Conservation (phyloP, 2,329 filamentous ascomycete genomes). For the Microcyclospora tardicrescens region DNA sequence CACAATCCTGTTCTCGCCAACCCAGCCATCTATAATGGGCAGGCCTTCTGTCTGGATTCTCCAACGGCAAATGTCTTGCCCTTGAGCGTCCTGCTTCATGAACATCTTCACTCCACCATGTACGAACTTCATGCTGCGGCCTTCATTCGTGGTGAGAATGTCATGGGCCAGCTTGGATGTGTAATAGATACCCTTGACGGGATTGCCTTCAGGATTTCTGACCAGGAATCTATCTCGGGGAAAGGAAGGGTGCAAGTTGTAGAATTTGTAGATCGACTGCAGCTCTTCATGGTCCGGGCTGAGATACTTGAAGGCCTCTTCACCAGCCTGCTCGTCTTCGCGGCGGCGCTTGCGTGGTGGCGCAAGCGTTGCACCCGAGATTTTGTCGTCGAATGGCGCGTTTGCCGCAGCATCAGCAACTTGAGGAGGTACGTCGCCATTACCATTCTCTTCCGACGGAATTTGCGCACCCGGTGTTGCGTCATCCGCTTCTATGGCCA, state of each 20-base stretch:
- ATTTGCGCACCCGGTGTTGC: slow-evolving; percentile 5
- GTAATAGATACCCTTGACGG: slow-evolving; percentile 94
- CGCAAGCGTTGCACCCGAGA: slow-evolving; percentile 2
- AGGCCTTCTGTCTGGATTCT: slow-evolving; percentile 91
- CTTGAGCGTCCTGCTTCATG: slow-evolving; percentile 90
- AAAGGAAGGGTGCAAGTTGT: slow-evolving; percentile 71
- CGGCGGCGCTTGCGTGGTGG: slow-evolving; percentile 9
- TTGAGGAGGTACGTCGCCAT: slow-evolving; percentile 6
- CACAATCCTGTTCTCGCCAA: slow-evolving; percentile 65
- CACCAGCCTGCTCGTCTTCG: slow-evolving; percentile 41
- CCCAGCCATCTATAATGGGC: slow-evolving; percentile 79
- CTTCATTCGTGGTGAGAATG: slow-evolving; percentile 77
- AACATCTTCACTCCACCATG: slow-evolving; percentile 98
- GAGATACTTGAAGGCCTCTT: slow-evolving; percentile 94
- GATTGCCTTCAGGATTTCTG: slow-evolving; percentile 76
- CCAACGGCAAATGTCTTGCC: slow-evolving; percentile 78
- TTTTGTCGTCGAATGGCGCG: slow-evolving; percentile 13
- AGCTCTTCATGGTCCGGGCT: slow-evolving; percentile 62
- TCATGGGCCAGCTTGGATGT: slow-evolving; percentile 72
- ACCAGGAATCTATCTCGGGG: slow-evolving; percentile 90
- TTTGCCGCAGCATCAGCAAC: slow-evolving; percentile 12
- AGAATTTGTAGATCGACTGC: slow-evolving; percentile 66
- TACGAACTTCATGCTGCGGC: slow-evolving; percentile 84
- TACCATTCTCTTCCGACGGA: slow-evolving; percentile 3
- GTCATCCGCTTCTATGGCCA: slow-evolving; percentile 9